Conservation (phyloP, 768 basidiomycete species). For the Boletus insuetus region DNA sequence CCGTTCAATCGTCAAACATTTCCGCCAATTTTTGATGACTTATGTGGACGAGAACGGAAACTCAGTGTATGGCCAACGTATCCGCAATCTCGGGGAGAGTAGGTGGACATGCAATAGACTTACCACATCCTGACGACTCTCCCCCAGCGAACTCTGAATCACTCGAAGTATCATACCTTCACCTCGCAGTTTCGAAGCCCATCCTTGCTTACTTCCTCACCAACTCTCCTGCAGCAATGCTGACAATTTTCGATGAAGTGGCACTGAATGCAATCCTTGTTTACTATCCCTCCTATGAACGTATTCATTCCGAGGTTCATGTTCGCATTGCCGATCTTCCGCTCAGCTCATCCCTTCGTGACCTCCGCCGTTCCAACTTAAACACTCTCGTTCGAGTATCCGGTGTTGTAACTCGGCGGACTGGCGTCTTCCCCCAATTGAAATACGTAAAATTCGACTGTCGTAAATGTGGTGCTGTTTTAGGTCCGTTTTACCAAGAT, state of each 20-base stretch:
- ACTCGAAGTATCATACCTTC: constrained; percentile 95
- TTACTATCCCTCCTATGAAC: constrained; percentile 93
- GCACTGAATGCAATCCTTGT: constrained; percentile 92
- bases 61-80: constrained; percentile 93
- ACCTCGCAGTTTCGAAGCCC: constrained; percentile 87
- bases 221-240: constrained; percentile 91
- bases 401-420: constrained; percentile 93
- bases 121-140: constrained; percentile 11
- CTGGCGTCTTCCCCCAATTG: constrained; percentile 97
- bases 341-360: constrained; percentile 83
- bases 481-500: constrained; percentile 98
- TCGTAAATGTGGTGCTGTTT: constrained; percentile 86
- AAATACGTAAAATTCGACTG: constrained; percentile 99
- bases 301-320: constrained; percentile 97
- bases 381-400: constrained; percentile 95
- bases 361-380: constrained; percentile 86
- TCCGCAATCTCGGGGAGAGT: constrained; percentile 95
- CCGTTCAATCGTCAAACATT: constrained; percentile 86
- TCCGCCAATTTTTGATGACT: constrained; percentile 93
- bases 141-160: constrained; percentile 89
- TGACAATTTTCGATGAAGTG: constrained; percentile 92
- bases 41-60: constrained; percentile 89
- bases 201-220: constrained; percentile 97
- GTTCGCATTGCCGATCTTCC: constrained; percentile 96
- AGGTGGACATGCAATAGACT: constrained; percentile 25